These are phyloP conservation scores for Wickerhamiella infanticola DNA, from an alignment of 1,139 yeast genomes.

Conservation along the genomic window DNA sequence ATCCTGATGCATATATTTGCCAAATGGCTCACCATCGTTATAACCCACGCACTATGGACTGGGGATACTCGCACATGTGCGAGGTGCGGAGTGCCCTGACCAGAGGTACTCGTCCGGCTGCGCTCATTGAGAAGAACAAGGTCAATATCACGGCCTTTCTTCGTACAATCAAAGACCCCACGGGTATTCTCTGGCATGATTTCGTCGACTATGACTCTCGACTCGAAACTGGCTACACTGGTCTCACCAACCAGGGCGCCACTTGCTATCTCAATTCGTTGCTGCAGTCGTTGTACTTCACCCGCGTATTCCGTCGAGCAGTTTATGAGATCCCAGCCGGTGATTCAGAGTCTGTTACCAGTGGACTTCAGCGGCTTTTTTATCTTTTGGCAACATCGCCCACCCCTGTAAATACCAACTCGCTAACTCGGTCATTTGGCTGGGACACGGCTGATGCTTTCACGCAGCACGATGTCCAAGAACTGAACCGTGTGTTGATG, in stretches of 20 bases:
- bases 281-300: constrained; percentile 77
- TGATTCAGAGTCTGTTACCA: constrained; percentile 43
- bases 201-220: constrained; percentile 78
- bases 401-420: constrained; percentile 70
- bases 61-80: constrained; percentile 84
- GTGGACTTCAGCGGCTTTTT: constrained; percentile 77
- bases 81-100: constrained; percentile 38
- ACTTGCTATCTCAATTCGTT: constrained; percentile 90
- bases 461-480: constrained; percentile 97
- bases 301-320: constrained; percentile 64
- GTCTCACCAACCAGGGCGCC: constrained; percentile 92
- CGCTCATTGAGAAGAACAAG: constrained; percentile 42
- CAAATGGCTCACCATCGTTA: constrained; percentile 72
- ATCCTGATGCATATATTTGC: constrained; percentile 42
- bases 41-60: constrained; percentile 56
- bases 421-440: constrained; percentile 82
- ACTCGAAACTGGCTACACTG: constrained; percentile 76
- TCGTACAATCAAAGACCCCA: constrained; percentile 67
- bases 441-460: constrained; percentile 96
- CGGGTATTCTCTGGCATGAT: constrained; percentile 90
- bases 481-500: constrained; percentile 86
- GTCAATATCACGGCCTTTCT: constrained; percentile 66
- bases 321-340: constrained; percentile 84
- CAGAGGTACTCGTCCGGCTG: constrained; percentile 14
- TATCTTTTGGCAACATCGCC: constrained; percentile 59